Evolutionary conservation across 495 filamentous ascomycete species (phyloP).

Genomic region (Podospora tetraspora): DNA sequence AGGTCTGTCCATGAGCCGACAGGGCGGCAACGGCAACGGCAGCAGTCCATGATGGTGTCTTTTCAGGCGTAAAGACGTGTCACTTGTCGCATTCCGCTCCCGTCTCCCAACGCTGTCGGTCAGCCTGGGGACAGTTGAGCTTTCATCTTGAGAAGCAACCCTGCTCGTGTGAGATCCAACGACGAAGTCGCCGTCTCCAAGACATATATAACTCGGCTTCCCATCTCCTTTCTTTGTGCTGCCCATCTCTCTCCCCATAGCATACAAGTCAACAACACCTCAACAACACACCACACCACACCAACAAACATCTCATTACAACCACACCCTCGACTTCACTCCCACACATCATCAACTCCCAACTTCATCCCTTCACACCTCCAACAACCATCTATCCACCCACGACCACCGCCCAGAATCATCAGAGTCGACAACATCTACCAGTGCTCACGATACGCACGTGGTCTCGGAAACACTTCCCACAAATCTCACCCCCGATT

Average conservation of each 20-base stretch:
- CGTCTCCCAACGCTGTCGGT: neutral
- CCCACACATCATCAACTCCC: neutral
- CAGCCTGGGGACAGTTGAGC: neutral
- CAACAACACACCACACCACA: neutral
- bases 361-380: neutral
- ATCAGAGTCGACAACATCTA: neutral
- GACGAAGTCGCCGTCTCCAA: neutral
- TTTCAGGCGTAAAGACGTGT: slow-evolving; percentile 4
- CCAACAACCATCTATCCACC: neutral
- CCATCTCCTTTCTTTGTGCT: neutral
- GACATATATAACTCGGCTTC: neutral
- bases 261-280: too few relatives aligned
- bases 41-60: slow-evolving; percentile 7
- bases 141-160: neutral
- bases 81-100: slow-evolving; percentile 8
- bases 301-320: neutral
- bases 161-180: neutral
- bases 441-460: neutral
- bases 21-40: neutral
- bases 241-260: neutral
- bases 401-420: too few relatives aligned
- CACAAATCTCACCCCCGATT: neutral
- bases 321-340: neutral
- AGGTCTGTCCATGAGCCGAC: neutral
- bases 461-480: neutral